A percentile compares a stretch with the other conserved stretches of the same genome.
phyloP scores from a whole-genome alignment of 2,329 filamentous ascomycete genomes.

The Cladosporium sp. region DNA sequence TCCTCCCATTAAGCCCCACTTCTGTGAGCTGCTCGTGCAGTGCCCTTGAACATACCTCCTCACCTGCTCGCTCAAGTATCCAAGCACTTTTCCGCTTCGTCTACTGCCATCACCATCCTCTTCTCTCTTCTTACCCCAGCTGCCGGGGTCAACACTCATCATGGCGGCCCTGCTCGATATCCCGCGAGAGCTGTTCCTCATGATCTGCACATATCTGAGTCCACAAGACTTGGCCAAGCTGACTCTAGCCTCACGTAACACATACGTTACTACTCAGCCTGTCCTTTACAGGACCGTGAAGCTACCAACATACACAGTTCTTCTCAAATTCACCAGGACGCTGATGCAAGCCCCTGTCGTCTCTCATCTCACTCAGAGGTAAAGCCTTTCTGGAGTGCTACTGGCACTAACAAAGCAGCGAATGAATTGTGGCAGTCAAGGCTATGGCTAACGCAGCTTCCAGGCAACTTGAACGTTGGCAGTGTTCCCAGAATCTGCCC shows the following conservation, averaged over 20 bases:
- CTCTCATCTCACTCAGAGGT: conserved; percentile 21
- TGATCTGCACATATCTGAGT: conserved; percentile 23
- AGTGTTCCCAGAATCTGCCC: not conserved
- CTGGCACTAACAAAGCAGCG: not conserved
- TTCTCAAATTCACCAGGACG: conserved; percentile 24
- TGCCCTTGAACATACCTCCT: not conserved
- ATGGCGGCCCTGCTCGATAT: conserved; percentile 23
- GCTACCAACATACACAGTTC: conserved; percentile 18
- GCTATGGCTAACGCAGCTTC: not conserved
- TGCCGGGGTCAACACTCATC: not conserved
- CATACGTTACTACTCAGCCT: conserved; percentile 27
- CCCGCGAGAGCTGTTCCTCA: conserved; percentile 29
- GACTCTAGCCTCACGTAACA: conserved; percentile 22
- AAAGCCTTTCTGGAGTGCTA: not conserved
- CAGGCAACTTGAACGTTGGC: not conserved
- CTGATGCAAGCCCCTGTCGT: conserved; percentile 22
- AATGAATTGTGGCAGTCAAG: not conserved
- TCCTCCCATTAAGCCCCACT: not conserved
- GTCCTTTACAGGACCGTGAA: conserved; percentile 23
- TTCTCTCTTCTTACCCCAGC: not conserved
- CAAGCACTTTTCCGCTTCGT: not conserved
- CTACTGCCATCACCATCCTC: not conserved
- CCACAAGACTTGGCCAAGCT: conserved; percentile 22
- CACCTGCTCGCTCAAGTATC: not conserved
- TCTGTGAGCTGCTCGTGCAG: not conserved